phyloP scores from a whole-genome alignment of 1,284 basidiomycete genomes.

The Cutaneotrichosporon sp. region DNA sequence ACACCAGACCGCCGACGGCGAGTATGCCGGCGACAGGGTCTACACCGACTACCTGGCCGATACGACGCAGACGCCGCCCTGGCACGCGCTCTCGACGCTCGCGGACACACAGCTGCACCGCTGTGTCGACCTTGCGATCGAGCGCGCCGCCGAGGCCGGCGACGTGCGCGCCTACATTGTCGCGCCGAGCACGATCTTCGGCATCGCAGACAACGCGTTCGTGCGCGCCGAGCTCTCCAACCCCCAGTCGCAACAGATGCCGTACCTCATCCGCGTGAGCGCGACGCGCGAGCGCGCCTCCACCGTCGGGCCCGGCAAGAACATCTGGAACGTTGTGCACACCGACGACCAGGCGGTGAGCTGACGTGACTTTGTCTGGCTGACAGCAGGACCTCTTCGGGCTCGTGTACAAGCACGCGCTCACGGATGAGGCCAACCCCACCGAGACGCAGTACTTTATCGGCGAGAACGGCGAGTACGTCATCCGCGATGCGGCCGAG shows the following conservation, averaged over 20 bases:
- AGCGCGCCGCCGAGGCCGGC: constrained; percentile 45
- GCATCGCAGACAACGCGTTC: constrained; percentile 40
- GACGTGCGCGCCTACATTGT: constrained; percentile 51
- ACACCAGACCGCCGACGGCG: constrained; percentile 10
- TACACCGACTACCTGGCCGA: constrained; percentile 43
- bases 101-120: constrained; percentile 37
- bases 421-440: constrained; percentile 35
- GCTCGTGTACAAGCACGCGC: constrained; percentile 34
- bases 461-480: constrained; percentile 50
- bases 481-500: constrained; percentile 34
- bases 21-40: constrained; percentile 30
- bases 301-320: constrained; percentile 48
- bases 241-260: constrained; percentile 45
- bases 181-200: constrained; percentile 54
- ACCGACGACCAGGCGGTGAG: constrained; percentile 25
- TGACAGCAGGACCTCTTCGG: constrained; percentile 31
- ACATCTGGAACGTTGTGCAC: constrained; percentile 30
- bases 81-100: constrained; percentile 41
- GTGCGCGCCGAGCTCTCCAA: constrained; percentile 44
- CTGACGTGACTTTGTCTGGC: not conserved
- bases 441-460: constrained; percentile 51
- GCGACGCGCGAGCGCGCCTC: constrained; percentile 47
- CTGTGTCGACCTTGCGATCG: constrained; percentile 45
- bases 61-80: constrained; percentile 33
- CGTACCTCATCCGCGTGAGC: constrained; percentile 42